A percentile compares a stretch with the other conserved stretches of the same genome.
Evolutionary conservation across 139 green algal species (phyloP).

Genomic region (Nannochloris sp.): DNA sequence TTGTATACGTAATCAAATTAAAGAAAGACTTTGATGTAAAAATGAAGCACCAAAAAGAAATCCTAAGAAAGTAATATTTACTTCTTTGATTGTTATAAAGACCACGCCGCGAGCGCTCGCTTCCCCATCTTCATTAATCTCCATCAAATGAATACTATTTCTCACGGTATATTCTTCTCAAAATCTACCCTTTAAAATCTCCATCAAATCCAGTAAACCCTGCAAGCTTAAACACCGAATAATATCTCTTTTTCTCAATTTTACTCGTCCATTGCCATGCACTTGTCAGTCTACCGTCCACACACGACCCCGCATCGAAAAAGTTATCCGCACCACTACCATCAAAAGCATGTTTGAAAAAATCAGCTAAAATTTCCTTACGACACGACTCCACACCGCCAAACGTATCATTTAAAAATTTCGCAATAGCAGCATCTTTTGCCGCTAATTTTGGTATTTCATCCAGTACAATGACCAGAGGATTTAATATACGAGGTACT

Average conservation of each 20-base stretch:
- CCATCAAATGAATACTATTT: too few relatives aligned
- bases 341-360: slow-evolving; percentile 93
- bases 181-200: slow-evolving; percentile 31
- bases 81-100: too few relatives aligned
- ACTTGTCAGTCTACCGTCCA: slow-evolving; percentile 58
- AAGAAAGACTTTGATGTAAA: too few relatives aligned
- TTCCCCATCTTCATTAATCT: too few relatives aligned
- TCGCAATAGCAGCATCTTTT: slow-evolving; percentile 35
- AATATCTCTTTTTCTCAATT: slow-evolving; percentile 56
- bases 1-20: too few relatives aligned
- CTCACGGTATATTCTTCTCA: too few relatives aligned
- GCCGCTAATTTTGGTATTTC: slow-evolving; percentile 61
- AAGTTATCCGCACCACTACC: slow-evolving; percentile 79
- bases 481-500: slow-evolving; percentile 89
- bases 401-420: slow-evolving; percentile 46
- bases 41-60: too few relatives aligned
- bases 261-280: slow-evolving; percentile 89
- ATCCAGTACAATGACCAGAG: slow-evolving; percentile 78
- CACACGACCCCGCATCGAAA: slow-evolving; percentile 64
- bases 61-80: too few relatives aligned
- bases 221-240: slow-evolving; percentile 71
- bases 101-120: too few relatives aligned
- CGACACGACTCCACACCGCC: slow-evolving; percentile 58
- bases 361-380: slow-evolving; percentile 76
- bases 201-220: slow-evolving; percentile 86